phyloP scores from a whole-genome alignment of 768 basidiomycete species.

The Tulasnella sp. region DNA sequence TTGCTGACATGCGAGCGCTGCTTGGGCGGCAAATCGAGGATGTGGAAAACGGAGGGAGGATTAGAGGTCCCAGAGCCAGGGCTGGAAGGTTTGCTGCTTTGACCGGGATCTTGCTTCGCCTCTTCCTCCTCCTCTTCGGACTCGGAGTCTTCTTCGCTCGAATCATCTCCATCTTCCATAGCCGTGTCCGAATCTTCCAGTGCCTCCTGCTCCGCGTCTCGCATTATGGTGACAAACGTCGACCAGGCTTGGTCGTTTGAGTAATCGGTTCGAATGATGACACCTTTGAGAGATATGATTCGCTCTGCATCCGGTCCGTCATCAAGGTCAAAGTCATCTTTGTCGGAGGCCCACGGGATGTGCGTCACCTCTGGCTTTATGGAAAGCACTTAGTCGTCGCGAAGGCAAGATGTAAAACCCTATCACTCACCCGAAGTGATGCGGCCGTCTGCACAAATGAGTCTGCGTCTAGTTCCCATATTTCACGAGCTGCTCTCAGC shows the following conservation, averaged over 20 bases:
- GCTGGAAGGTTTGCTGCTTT: constrained; percentile 22
- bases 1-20: constrained; percentile 34
- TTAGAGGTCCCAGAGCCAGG: constrained; percentile 27
- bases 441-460: not conserved
- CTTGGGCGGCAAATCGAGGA: constrained; percentile 38
- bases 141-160: constrained; percentile 23
- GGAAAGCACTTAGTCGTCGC: not conserved
- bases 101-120: constrained; percentile 18
- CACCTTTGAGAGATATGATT: constrained; percentile 27
- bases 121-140: constrained; percentile 21
- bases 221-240: constrained; percentile 39
- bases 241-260: constrained; percentile 57
- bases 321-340: constrained; percentile 12
- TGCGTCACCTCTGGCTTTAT: not conserved
- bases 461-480: not conserved
- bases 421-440: not conserved
- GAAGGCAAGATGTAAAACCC: not conserved
- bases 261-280: constrained; percentile 66
- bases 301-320: not conserved
- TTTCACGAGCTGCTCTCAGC: constrained; percentile 1
- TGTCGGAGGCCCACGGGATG: constrained; percentile 10
- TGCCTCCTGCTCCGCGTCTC: constrained; percentile 45
- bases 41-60: constrained; percentile 34
- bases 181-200: not conserved
- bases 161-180: constrained; percentile 17